Evolutionary conservation across 1,284 basidiomycete species (phyloP), one percentile per base, ranked within the genome.

Genomic region (Farysia itapuensis): DNA sequence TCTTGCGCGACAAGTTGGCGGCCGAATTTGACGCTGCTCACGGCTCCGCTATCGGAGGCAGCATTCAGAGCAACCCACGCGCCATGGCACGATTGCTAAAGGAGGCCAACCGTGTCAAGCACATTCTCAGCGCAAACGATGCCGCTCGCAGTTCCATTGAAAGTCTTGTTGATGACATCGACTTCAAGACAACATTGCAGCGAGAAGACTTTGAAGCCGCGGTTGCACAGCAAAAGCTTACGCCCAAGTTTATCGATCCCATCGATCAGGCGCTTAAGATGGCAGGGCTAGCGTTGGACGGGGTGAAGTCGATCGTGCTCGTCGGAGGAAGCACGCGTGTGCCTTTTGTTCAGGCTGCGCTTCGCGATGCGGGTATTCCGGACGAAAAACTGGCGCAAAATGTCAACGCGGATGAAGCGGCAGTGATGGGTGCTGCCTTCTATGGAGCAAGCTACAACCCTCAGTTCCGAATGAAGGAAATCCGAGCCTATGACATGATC

Each of bases 371-470:
- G 1, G 72, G 72, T 21, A 65, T 76, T 12, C 74, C 74, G 1
- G 67, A 73, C 21, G 45, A 46, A 28, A 70, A 72, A 49, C 39
- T 75, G 11, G 72, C 74, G 23, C 82, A 88, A 70, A 96, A 96
- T 67, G 90, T 99, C 43, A 98, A 99, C 74, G 88, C 94, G 0
- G 95, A 98, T 76, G 94, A 99, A 81, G 90, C 92, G 0, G 88
- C 89, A 11, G 94, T 96, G 13, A 84, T 98, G 40, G 92, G 61
- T 18, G 93, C 94, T 4, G 95, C 89, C 2, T 85, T 96, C 43
- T 87, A 95, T 65, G 95, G 92, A 18, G 95, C 95, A 4, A 83
- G 84, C 23, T 83, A 93, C 37, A 91, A 88, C 69, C 83, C 87
- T 29, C 89, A 91, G 74, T 97, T 96, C 83, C 89, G 89, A 80